These are phyloP conservation scores for Coemansia aciculifera DNA, from an alignment of 192 early-diverging fungal genomes.

Conservation along the genomic window DNA sequence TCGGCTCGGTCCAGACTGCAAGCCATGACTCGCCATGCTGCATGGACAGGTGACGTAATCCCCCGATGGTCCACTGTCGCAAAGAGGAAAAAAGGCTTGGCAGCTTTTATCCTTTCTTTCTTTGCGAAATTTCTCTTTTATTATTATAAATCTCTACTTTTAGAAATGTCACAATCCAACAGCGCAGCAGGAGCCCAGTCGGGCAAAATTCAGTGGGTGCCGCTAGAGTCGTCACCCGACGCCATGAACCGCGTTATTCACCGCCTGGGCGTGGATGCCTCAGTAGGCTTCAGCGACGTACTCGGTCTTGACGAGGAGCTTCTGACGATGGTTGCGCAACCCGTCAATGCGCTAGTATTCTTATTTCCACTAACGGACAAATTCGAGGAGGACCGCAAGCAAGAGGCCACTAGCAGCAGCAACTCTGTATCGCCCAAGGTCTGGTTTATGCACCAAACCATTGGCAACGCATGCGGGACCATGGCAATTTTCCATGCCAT, in stretches of 20 bases:
- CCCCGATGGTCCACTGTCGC: background rate
- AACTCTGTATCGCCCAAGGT: slow-evolving; percentile 49
- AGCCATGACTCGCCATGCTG: background rate
- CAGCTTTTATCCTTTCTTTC: background rate
- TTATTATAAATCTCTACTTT: background rate
- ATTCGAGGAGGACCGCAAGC: slow-evolving; percentile 60
- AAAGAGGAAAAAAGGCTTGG: background rate
- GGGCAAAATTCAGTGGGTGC: slow-evolving; percentile 67
- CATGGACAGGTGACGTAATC: background rate
- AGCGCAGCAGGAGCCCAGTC: background rate
- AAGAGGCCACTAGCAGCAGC: slow-evolving; percentile 51
- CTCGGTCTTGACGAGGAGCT: slow-evolving; percentile 83
- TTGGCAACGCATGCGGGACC: slow-evolving; percentile 91
- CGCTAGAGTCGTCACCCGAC: slow-evolving; percentile 88
- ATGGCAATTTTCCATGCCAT: slow-evolving; percentile 91
- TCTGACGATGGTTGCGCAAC: slow-evolving; percentile 76
- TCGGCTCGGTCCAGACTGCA: background rate
- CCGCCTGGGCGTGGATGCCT: slow-evolving; percentile 64
- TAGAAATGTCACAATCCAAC: slow-evolving; percentile 2
- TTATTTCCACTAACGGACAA: slow-evolving; percentile 79
- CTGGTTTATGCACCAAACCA: slow-evolving; percentile 85
- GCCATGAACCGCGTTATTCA: slow-evolving; percentile 68
- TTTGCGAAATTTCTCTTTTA: background rate
- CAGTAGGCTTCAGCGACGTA: slow-evolving; percentile 77
- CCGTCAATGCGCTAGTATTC: slow-evolving; percentile 80